A percentile compares a stretch with the other conserved stretches of the same genome.
Conservation (phyloP, 1,139 yeast species). For the Saccharomycopsis hybrid region DNA sequence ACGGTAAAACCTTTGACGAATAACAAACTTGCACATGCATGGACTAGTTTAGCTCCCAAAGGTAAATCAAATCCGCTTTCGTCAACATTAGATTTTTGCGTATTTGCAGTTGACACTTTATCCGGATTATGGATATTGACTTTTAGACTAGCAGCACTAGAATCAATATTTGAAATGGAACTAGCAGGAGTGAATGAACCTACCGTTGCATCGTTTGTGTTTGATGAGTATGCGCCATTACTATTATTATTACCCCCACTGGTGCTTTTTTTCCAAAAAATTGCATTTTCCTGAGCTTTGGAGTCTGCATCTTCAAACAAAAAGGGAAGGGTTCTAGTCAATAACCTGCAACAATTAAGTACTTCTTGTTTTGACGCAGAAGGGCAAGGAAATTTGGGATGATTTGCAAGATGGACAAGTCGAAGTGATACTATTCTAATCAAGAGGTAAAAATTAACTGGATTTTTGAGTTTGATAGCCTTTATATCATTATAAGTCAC, state of each 20-base stretch:
- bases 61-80: slow-evolving; percentile 28
- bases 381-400: slow-evolving; percentile 27
- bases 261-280: slow-evolving; percentile 38
- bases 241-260: too few relatives aligned
- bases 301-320: slow-evolving; percentile 48
- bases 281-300: slow-evolving; percentile 29
- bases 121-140: slow-evolving; percentile 26
- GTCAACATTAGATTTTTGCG: slow-evolving; percentile 25
- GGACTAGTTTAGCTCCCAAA: slow-evolving; percentile 46
- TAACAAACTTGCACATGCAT: slow-evolving; percentile 43
- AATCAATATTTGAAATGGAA: slow-evolving; percentile 24
- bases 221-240: neutral
- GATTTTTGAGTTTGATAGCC: slow-evolving; percentile 49
- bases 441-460: slow-evolving; percentile 48
- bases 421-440: slow-evolving; percentile 37
- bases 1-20: slow-evolving; percentile 60
- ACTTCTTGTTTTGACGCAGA: slow-evolving; percentile 25
- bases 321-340: slow-evolving; percentile 64
- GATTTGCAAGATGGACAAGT: slow-evolving; percentile 29
- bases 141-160: slow-evolving; percentile 26
- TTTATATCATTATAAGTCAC: slow-evolving; percentile 54
- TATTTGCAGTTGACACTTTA: slow-evolving; percentile 23
- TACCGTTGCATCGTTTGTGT: slow-evolving; percentile 25
- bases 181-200: slow-evolving; percentile 26
- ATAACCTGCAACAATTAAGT: slow-evolving; percentile 57